Evolutionary conservation across 202 grass and related monocot species (phyloP).

Genomic region (Carex arenaria): DNA sequence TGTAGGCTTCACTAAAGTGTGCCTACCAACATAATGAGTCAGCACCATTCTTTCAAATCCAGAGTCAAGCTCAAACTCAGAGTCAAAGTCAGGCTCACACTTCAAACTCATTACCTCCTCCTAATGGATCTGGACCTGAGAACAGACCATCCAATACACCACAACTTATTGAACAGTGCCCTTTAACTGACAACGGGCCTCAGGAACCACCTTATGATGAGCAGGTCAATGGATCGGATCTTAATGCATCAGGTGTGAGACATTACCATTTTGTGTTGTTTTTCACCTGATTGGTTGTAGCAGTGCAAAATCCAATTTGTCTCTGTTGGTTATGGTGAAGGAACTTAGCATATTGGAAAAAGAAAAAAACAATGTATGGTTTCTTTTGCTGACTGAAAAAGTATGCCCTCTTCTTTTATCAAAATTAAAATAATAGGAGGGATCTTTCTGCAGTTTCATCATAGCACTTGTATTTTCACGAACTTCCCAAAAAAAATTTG

Average conservation of each 20-base stretch:
- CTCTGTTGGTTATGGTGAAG: background rate
- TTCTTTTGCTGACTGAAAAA: background rate
- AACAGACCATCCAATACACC: conserved; percentile 31
- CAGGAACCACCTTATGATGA: conserved; percentile 49
- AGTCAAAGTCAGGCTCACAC: conserved; percentile 38
- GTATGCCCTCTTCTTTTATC: background rate
- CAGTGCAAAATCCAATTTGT: background rate
- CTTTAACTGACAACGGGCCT: conserved; percentile 31
- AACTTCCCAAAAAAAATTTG: conserved; percentile 15
- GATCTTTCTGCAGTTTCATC: background rate
- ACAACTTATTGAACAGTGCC: conserved; percentile 45
- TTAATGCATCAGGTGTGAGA: conserved; percentile 11
- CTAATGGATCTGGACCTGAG: conserved; percentile 34
- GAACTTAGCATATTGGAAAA: background rate
- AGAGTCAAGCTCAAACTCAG: conserved; percentile 50
- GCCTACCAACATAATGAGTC: conserved; percentile 34
- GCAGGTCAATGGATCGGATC: conserved; percentile 48
- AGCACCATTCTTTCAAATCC: conserved; percentile 30
- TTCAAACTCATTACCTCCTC: conserved; percentile 36
- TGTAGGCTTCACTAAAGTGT: conserved; percentile 48
- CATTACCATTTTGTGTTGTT: background rate
- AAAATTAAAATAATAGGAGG: background rate
- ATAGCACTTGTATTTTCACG: background rate
- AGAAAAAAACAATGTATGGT: background rate
- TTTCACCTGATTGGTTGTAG: conserved; percentile 18